These are phyloP conservation scores for Leptomonas seymouri DNA, from an alignment of 208 protist genomes.

Conservation along the genomic window DNA sequence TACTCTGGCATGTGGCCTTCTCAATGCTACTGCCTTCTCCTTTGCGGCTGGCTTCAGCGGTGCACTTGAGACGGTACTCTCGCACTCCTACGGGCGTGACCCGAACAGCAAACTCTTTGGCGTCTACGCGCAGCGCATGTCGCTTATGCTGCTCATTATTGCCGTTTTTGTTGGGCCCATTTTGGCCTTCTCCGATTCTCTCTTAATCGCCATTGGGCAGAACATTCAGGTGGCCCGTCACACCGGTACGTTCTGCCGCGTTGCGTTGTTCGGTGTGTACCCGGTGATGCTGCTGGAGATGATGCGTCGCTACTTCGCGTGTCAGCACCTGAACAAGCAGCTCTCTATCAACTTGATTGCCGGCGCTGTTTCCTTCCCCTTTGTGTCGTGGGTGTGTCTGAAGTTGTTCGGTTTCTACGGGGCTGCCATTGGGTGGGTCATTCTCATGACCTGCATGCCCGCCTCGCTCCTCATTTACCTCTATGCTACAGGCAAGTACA, in stretches of 20 bases:
- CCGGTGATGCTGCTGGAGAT: constrained; percentile 77
- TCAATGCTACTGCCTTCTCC: constrained; percentile 79
- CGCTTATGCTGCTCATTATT: constrained; percentile 65
- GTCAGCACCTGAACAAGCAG: constrained; percentile 70
- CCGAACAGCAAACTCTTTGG: constrained; percentile 75
- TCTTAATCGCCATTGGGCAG: constrained; percentile 59
- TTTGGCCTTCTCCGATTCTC: constrained; percentile 54
- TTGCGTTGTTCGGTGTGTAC: constrained; percentile 64
- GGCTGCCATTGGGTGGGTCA: constrained; percentile 56
- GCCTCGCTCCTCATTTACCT: constrained; percentile 62
- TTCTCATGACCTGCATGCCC: constrained; percentile 70
- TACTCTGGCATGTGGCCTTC: constrained; percentile 69
- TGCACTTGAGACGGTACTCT: constrained; percentile 81
- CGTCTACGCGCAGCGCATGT: constrained; percentile 78
- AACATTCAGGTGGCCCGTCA: constrained; percentile 50
- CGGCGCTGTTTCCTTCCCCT: constrained; percentile 52
- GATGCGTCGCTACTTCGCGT: constrained; percentile 82
- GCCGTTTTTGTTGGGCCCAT: constrained; percentile 50
- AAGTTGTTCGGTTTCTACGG: constrained; percentile 59
- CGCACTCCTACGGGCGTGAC: constrained; percentile 73
- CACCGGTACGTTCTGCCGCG: constrained; percentile 65
- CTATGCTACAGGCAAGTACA: constrained; percentile 59
- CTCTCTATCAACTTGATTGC: constrained; percentile 65
- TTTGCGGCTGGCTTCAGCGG: constrained; percentile 67
- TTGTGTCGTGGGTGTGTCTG: constrained; percentile 54